These are phyloP conservation scores for Ilyonectria mors-panacis DNA, from an alignment of 2,329 filamentous ascomycete genomes.

Conservation along the genomic window DNA sequence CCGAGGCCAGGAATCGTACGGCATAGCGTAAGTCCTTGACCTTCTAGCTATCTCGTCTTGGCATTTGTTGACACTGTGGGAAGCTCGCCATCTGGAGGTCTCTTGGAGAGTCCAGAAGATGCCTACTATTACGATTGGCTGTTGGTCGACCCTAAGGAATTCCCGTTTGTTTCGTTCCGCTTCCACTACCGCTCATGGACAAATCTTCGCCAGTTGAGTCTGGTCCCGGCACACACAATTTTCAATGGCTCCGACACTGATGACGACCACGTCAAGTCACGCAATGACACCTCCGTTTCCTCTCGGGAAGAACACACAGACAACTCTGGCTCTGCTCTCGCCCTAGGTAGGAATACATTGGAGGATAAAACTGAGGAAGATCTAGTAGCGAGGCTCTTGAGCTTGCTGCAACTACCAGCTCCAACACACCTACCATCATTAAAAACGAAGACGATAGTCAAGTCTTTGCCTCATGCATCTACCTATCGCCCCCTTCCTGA, in stretches of 20 bases:
- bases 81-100: constrained; percentile 67
- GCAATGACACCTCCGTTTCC: not conserved
- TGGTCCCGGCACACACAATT: constrained; percentile 55
- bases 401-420: not conserved
- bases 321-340: not conserved
- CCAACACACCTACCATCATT: not conserved
- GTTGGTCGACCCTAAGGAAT: constrained; percentile 65
- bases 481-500: constrained; percentile 41
- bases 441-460: not conserved
- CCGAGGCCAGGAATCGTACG: constrained; percentile 64
- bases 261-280: not conserved
- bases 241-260: not conserved
- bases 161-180: constrained; percentile 67
- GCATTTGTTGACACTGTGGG: constrained; percentile 26
- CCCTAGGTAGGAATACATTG: too few species aligned
- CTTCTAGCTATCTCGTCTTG: not conserved
- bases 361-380: not conserved
- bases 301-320: not conserved
- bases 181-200: constrained; percentile 71
- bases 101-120: constrained; percentile 66
- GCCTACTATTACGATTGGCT: constrained; percentile 67
- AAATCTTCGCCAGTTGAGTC: constrained; percentile 62
- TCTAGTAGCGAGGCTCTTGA: not conserved
- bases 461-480: not conserved
- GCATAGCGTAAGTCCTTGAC: constrained; percentile 64